A percentile compares a stretch with the other conserved stretches of the same genome.
Conservation (phyloP, 768 basidiomycete genomes). For the Chlorophyllum brunneum region DNA sequence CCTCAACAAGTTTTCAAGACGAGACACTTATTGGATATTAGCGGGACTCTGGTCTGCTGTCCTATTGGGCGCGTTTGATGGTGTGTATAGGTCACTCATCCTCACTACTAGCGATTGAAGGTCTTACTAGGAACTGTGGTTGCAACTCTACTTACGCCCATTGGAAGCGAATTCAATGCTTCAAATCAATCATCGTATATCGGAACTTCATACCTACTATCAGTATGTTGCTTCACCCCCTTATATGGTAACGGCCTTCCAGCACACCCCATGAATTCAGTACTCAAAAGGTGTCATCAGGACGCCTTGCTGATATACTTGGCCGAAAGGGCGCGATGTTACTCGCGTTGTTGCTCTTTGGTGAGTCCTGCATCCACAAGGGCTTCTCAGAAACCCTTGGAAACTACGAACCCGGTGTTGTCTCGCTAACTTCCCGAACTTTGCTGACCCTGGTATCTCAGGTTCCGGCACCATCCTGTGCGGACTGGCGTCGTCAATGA, state of each 20-base stretch:
- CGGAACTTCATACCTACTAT: conserved; percentile 83
- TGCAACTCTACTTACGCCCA: conserved; percentile 79
- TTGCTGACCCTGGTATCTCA: conserved; percentile 23
- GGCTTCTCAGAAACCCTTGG: neutral
- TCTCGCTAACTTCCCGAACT: conserved; percentile 14
- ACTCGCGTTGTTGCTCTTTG: conserved; percentile 78
- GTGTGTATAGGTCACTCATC: conserved; percentile 33
- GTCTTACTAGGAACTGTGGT: conserved; percentile 68
- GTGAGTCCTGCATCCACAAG: conserved; percentile 29
- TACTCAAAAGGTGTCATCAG: conserved; percentile 34
- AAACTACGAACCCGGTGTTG: neutral
- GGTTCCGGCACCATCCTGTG: conserved; percentile 83
- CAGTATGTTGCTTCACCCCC: conserved; percentile 89
- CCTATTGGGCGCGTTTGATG: conserved; percentile 82
- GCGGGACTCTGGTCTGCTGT: conserved; percentile 80
- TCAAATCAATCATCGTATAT: conserved; percentile 82
- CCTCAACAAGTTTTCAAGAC: conserved; percentile 43
- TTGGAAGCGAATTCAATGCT: conserved; percentile 81
- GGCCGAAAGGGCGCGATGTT: conserved; percentile 87
- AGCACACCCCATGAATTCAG: conserved; percentile 8
- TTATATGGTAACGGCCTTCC: conserved; percentile 59
- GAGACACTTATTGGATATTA: conserved; percentile 68
- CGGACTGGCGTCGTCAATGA: conserved; percentile 86
- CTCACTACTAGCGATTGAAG: conserved; percentile 12
- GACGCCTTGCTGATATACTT: conserved; percentile 79